Conservation (phyloP, 164 flowering plant genomes). For the Vitis amurensis region DNA sequence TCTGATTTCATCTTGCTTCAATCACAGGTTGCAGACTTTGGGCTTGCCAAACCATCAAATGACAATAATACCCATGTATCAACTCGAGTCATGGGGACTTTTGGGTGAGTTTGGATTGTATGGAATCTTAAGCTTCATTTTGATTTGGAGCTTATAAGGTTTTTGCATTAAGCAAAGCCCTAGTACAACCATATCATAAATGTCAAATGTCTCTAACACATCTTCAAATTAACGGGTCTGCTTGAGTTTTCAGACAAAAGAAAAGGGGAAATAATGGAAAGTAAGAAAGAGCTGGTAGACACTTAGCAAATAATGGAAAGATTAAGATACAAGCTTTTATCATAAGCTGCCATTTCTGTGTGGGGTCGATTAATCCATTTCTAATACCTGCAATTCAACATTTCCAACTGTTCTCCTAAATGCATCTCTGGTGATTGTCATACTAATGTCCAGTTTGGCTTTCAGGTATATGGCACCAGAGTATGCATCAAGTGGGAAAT, state of each 20-base stretch:
- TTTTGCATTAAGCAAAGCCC: no score
- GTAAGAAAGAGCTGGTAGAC: no score
- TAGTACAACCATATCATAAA: not conserved
- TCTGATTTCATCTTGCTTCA: not conserved
- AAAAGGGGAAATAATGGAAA: no score
- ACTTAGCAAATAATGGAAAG: no score
- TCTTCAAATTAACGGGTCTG: no score
- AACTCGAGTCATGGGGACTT: slow-evolving; percentile 86
- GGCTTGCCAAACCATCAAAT: slow-evolving; percentile 63
- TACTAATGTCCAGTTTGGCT: slow-evolving; percentile 3
- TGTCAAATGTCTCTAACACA: not conserved
- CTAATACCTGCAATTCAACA: no score
- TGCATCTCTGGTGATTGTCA: not conserved
- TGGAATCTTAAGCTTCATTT: not conserved
- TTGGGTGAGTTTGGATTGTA: slow-evolving; percentile 53
- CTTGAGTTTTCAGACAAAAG: no score
- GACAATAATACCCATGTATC: slow-evolving; percentile 62
- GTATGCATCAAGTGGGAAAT: slow-evolving; percentile 80
- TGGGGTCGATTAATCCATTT: no score
- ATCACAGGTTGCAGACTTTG: slow-evolving; percentile 78
- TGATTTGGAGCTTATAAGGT: no score
- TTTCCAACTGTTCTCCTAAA: no score
- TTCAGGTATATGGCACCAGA: slow-evolving; percentile 87
- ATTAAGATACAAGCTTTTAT: no score
- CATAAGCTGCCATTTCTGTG: no score